Evolutionary conservation across 805 yeast species (phyloP).

Genomic region (Saccharomycopsis olivae): DNA sequence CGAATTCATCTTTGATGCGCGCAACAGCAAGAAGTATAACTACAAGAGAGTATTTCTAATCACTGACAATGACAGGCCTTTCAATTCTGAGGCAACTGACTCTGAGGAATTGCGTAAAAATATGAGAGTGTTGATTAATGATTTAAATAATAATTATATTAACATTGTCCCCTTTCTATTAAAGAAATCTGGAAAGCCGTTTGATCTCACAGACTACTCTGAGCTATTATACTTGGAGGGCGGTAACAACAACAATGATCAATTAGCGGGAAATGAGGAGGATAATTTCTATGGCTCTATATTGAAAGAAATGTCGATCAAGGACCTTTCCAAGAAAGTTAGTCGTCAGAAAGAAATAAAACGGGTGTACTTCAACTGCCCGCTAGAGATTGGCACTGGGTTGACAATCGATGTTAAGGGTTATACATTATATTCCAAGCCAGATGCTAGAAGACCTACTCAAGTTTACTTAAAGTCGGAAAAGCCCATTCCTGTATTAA

Average conservation of each 20-base stretch:
- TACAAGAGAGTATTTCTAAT: conserved; percentile 56
- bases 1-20: conserved; percentile 36
- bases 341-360: conserved; percentile 49
- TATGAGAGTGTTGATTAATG: conserved; percentile 48
- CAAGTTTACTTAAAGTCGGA: conserved; percentile 47
- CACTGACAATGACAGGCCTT: conserved; percentile 69
- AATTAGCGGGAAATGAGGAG: conserved; percentile 28
- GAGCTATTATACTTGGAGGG: conserved; percentile 38
- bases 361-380: conserved; percentile 52
- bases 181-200: conserved; percentile 24
- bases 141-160: conserved; percentile 44
- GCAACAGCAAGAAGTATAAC: conserved; percentile 35
- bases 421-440: conserved; percentile 48
- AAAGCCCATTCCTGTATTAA: conserved; percentile 39
- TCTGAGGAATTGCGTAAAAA: conserved; percentile 28
- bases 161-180: conserved; percentile 57
- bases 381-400: conserved; percentile 43
- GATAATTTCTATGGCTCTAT: neutral
- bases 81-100: conserved; percentile 26
- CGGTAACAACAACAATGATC: conserved; percentile 18
- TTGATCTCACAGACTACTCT: conserved; percentile 40
- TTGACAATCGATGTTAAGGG: conserved; percentile 64
- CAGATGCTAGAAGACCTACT: conserved; percentile 37
- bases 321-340: conserved; percentile 37
- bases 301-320: conserved; percentile 28